A percentile compares a stretch with the other conserved stretches of the same genome.
Evolutionary conservation across 331 rosid genomes (phyloP).

Genomic region (Malus hybrid): DNA sequence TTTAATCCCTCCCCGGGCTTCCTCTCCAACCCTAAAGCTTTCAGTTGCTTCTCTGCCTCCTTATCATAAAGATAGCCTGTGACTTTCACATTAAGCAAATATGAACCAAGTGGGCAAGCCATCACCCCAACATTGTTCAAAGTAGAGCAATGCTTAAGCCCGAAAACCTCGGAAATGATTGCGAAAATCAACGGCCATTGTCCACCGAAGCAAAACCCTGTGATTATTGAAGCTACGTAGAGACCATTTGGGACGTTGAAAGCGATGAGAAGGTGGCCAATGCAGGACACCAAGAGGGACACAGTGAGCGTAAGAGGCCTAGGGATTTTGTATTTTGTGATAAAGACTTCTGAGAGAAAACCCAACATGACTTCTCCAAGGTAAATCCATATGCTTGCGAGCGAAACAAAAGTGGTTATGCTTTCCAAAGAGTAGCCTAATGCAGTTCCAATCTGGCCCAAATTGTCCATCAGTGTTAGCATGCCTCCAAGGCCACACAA

Average conservation of each 20-base stretch:
- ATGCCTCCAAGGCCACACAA: constrained; percentile 68
- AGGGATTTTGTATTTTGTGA: constrained; percentile 45
- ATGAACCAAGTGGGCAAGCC: constrained; percentile 72
- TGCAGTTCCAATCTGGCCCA: constrained; percentile 70
- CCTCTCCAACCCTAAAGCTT: constrained; percentile 36
- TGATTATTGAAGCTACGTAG: constrained; percentile 54
- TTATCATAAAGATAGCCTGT: constrained; percentile 59
- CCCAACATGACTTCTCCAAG: constrained; percentile 52
- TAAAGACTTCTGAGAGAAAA: constrained; percentile 43
- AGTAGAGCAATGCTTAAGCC: constrained; percentile 67
- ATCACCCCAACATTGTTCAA: constrained; percentile 62
- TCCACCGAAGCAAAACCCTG: constrained; percentile 66
- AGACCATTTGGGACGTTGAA: constrained; percentile 57
- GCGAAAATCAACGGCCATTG: constrained; percentile 70
- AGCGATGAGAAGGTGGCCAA: constrained; percentile 71
- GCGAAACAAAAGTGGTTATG: constrained; percentile 65
- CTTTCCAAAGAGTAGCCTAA: constrained; percentile 46
- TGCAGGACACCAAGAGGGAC: constrained; percentile 41
- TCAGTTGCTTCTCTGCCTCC: constrained; percentile 50
- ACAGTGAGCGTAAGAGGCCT: constrained; percentile 58
- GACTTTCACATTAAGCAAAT: constrained; percentile 54
- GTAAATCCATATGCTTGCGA: constrained; percentile 73
- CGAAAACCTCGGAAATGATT: constrained; percentile 62
- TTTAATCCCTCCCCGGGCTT: constrained; percentile 31
- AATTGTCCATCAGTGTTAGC: constrained; percentile 58